Conservation (phyloP, 306 rosid species). For the Prosopis cineraria region DNA sequence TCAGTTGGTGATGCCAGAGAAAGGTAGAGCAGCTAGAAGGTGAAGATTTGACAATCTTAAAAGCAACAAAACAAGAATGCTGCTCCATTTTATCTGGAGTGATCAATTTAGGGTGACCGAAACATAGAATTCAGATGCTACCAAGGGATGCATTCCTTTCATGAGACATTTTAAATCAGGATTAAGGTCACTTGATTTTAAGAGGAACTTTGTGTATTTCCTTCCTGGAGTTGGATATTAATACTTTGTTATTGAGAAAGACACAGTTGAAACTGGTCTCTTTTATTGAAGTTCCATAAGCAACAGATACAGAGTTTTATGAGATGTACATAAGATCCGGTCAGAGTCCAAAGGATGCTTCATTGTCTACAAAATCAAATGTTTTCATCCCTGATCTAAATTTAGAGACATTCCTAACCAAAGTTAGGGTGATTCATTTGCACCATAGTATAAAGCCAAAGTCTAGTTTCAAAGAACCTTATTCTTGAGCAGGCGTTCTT, state of each 20-base stretch:
- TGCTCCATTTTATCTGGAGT: background rate
- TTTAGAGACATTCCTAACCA: conserved; percentile 3
- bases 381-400: background rate
- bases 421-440: conserved; percentile 17
- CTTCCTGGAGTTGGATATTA: background rate
- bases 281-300: background rate
- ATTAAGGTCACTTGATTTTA: conserved; percentile 7
- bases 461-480: conserved; percentile 59
- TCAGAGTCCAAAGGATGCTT: background rate
- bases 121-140: background rate
- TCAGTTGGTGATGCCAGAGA: conserved; percentile 11
- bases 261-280: background rate
- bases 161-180: background rate
- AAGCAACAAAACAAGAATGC: background rate
- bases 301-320: background rate
- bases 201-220: background rate
- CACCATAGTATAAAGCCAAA: conserved; percentile 23
- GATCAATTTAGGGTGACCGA: background rate
- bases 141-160: conserved; percentile 12
- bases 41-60: conserved; percentile 3
- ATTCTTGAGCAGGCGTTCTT: conserved; percentile 82
- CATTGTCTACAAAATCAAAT: background rate
- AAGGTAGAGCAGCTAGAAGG: conserved; percentile 8
- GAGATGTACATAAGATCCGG: background rate
- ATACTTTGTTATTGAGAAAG: background rate